A percentile compares a stretch with the other conserved stretches of the same genome.
Conservation (phyloP, 2,329 filamentous ascomycete genomes). For the Daldinia sp. region DNA sequence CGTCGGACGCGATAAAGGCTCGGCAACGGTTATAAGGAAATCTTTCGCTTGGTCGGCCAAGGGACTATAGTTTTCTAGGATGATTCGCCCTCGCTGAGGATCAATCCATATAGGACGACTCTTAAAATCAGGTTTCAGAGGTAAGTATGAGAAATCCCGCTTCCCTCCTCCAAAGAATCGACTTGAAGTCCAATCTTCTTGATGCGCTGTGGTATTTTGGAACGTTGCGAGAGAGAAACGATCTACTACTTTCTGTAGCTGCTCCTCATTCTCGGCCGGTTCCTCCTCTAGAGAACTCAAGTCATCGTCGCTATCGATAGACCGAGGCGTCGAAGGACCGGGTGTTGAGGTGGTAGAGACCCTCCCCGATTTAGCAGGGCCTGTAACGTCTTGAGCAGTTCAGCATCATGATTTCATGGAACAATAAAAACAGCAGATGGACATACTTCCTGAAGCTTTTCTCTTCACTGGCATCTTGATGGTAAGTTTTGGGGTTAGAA, state of each 20-base stretch:
- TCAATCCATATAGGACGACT: conserved; percentile 96
- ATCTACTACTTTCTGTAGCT: conserved; percentile 66
- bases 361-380: conserved; percentile 62
- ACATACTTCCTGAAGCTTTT: conserved; percentile 67
- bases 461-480: conserved; percentile 72
- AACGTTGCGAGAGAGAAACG: conserved; percentile 65
- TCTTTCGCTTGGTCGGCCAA: conserved; percentile 88
- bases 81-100: conserved; percentile 83
- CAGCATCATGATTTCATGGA: conserved; percentile 42
- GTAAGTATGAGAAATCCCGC: conserved; percentile 80
- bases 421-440: conserved; percentile 5
- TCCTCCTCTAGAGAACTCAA: conserved; percentile 54
- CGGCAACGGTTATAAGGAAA: conserved; percentile 94
- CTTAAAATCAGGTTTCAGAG: conserved; percentile 86
- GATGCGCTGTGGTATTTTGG: conserved; percentile 55
- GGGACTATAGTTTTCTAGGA: conserved; percentile 92
- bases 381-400: conserved; percentile 54
- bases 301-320: conserved; percentile 62
- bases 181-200: conserved; percentile 54
- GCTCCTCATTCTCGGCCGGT: conserved; percentile 60
- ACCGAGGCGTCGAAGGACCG: conserved; percentile 66
- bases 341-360: conserved; percentile 67
- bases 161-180: conserved; percentile 56
- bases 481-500: background rate
- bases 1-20: conserved; percentile 87